Percentiles rank a stretch among this genome's conserved stretches.
phyloP scores from a whole-genome alignment of 345 rosid genomes.

The Sapria himalayana region DNA sequence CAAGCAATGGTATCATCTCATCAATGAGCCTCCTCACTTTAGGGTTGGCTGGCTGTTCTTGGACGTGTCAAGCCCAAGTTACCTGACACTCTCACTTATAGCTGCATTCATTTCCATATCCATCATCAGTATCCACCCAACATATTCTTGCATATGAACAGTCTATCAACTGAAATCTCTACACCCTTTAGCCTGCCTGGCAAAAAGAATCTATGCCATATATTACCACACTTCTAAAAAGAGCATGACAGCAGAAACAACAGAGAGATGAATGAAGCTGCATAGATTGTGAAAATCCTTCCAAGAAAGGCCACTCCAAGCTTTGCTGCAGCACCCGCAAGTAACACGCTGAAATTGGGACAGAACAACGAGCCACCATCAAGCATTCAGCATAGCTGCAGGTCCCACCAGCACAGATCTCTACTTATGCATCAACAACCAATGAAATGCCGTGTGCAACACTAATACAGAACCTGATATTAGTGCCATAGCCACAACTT shows the following conservation, averaged over 20 bases:
- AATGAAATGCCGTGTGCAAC: constrained; percentile 36
- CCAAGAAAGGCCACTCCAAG: constrained; percentile 69
- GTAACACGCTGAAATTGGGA: constrained; percentile 37
- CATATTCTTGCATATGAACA: too few species aligned
- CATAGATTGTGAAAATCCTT: constrained; percentile 59
- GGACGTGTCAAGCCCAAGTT: too few species aligned
- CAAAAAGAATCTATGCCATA: constrained; percentile 56
- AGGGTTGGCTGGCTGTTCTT: too few species aligned
- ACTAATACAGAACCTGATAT: constrained; percentile 35
- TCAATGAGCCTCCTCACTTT: too few species aligned
- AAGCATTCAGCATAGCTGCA: constrained; percentile 39
- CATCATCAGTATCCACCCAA: too few species aligned
- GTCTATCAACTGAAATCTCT: constrained; percentile 51
- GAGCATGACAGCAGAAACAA: constrained; percentile 85
- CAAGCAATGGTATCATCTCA: too few species aligned
- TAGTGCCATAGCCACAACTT: constrained; percentile 66
- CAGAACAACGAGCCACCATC: constrained; percentile 46
- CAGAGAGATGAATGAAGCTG: constrained; percentile 47
- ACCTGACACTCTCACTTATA: too few species aligned
- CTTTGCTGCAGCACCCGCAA: constrained; percentile 51
- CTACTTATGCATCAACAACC: constrained; percentile 40
- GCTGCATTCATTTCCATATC: too few species aligned
- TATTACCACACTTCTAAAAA: constrained; percentile 79
- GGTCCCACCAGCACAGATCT: constrained; percentile 61
- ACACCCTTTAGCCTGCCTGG: constrained; percentile 66